phyloP scores from a whole-genome alignment of 441 rosid genomes.

The Theobroma grandiflorum region DNA sequence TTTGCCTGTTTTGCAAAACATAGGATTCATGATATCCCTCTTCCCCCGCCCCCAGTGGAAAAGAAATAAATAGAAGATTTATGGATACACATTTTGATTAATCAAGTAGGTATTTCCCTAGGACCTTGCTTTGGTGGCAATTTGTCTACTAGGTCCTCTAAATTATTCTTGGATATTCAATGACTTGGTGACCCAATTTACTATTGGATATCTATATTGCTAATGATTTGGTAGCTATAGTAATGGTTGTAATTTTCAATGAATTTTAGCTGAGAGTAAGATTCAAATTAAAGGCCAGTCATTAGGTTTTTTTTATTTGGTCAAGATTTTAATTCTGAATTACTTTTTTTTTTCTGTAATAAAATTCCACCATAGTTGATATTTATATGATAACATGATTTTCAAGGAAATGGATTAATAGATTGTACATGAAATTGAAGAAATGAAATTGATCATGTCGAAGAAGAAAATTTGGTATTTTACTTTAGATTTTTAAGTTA shows the following conservation, averaged over 20 bases:
- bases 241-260: neutral
- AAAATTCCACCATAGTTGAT: neutral
- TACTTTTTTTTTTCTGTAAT: neutral
- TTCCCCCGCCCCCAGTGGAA: neutral
- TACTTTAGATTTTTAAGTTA: conserved; percentile 8
- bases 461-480: neutral
- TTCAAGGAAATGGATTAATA: neutral
- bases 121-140: neutral
- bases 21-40: conserved; percentile 14
- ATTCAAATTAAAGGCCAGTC: neutral
- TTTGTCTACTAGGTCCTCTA: neutral
- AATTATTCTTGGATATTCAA: neutral
- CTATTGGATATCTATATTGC: neutral
- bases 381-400: conserved; percentile 5
- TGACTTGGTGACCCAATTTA: neutral
- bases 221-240: conserved; percentile 1
- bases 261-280: neutral
- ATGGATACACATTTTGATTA: conserved; percentile 13
- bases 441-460: conserved; percentile 2
- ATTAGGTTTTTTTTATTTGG: neutral
- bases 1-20: conserved; percentile 10
- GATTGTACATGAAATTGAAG: neutral
- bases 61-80: neutral
- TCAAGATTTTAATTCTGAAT: neutral
- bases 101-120: neutral